Base-by-base conservation (phyloP, 805 yeast species). In the Saccharomyces eubayanus region DNA sequence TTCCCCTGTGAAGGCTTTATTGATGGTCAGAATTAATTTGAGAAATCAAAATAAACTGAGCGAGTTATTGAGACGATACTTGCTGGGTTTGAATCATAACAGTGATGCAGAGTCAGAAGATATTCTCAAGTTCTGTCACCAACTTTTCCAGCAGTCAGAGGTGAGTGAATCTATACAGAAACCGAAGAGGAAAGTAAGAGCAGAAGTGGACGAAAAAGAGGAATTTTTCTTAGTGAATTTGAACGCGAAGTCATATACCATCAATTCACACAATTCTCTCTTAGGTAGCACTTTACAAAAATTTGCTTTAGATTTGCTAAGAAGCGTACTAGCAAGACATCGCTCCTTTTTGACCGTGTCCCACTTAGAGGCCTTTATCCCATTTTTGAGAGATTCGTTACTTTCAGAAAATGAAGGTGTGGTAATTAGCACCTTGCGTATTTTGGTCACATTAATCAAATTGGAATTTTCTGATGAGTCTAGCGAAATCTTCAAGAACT, bases 11-110 rank as follows among this genome's bases (percentile, higher is more conserved):
- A 84, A 83, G 62, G 70, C 78, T 21, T 67, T 87, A 50, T 69
- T 88, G 40, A 69, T 76, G 46, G 92, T 85, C 63, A 80, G 82
- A 60, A 75, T 91, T 6, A 79, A 84, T 9, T 70, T 81, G 57
- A 87, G 81, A 64, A 79, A 82, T 20, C 92, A 87, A 65, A 80
- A 80, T 55, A 89, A 87, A 62, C 72, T 91, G 43, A 89, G 85
- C 60, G 96, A 89, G 63, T 72, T 94, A 45, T 68, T 92, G 59
- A 79, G 88, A 66, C 79, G 96, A 56, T 81, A 84, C 61, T 77
- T 96, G 0, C 69, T 81, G n/a, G 99, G 99, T 30, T 72, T 94
- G 53, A 80, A 82, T 59, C 83, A 78, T 58, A 94, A 92, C 66
- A 73, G 72, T 5, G 87, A 83, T 53, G 71, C 81, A 0, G 69